Evolutionary conservation across 208 protist species (phyloP), one percentile per base, ranked within the genome.

Genomic region (Crithidia mellificae): DNA sequence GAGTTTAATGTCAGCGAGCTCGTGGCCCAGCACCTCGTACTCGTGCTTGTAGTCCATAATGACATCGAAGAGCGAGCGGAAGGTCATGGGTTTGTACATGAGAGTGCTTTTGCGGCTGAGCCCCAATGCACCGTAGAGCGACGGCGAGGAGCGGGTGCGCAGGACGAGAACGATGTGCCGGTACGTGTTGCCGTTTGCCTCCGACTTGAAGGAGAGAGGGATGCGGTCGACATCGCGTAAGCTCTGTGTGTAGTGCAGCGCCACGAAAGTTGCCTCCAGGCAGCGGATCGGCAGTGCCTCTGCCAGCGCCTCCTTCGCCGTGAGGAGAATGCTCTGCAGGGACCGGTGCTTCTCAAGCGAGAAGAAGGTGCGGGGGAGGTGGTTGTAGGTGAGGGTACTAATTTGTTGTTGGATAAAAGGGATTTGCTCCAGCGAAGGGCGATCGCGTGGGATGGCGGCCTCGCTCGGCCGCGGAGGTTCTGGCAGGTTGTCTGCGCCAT

Each of bases 221-320:
- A 96, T 92, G 53, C 93, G 80, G 38, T 95, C 90, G 25, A 97
- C 68, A 56, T 82, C 80, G 30, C 77, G 74, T 30, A 96, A 32
- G 2, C 68, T 68, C 30, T 96, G 88, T 14, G 91, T 97, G 27
- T 92, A 80, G 74, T 92, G 83, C 22, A 96, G 55, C 9, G 72
- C 84, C 11, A 96, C 80, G 80, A 96, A 97, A 2, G 89, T 94
- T 12, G 92, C 93, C 77, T 97, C 91, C 8, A 97, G 78, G 65
- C 93, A 97, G 51, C 92, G 84, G 47, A 97, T 97, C 27, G 93
- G 93, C 49, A 97, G 78, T 22, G 89, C 81, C 71, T 96, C 90
- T 17, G 63, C 12, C 11, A 96, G 78, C 27, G 91, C 85, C 69
- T 96, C 90, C 61, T 80, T 90, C 25, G 78, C 88, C 12, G 91